These are phyloP conservation scores for Lachancea nothofagi DNA, from an alignment of 805 yeast genomes.

Conservation along the genomic window DNA sequence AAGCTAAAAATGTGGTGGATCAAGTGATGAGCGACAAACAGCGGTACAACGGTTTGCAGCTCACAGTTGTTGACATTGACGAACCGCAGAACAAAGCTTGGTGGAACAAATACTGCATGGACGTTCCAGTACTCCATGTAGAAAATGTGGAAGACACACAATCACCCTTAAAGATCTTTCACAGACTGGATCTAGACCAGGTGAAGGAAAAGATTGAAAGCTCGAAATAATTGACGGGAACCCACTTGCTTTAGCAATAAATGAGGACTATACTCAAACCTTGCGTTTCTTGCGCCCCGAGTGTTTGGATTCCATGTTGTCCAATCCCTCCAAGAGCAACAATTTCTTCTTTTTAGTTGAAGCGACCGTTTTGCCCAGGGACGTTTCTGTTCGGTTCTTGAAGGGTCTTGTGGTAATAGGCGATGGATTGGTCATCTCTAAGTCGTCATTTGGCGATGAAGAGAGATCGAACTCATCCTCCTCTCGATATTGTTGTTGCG, in stretches of 20 bases:
- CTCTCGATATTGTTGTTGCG: not conserved
- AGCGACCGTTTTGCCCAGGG: conserved; percentile 4
- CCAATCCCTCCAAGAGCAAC: conserved; percentile 28
- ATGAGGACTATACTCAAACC: not conserved
- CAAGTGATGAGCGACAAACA: conserved; percentile 32
- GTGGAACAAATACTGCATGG: conserved; percentile 71
- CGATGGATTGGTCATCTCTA: conserved; percentile 31
- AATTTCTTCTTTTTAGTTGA: conserved; percentile 27
- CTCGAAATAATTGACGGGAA: conserved; percentile 1
- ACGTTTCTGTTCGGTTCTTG: conserved; percentile 13
- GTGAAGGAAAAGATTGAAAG: conserved; percentile 44
- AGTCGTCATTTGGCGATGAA: conserved; percentile 29
- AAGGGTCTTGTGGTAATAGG: conserved; percentile 22
- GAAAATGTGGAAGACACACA: conserved; percentile 40
- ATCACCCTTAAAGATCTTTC: conserved; percentile 60
- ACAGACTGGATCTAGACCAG: conserved; percentile 52
- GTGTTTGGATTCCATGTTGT: conserved; percentile 7
- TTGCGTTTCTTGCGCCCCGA: conserved; percentile 19
- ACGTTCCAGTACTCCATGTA: conserved; percentile 72
- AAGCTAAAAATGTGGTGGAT: conserved; percentile 49
- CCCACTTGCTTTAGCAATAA: not conserved
- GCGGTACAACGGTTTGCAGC: conserved; percentile 30
- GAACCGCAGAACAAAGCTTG: conserved; percentile 53
- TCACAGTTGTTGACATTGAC: conserved; percentile 51
- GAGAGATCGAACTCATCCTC: conserved; percentile 32